Base-by-base conservation (phyloP, 768 basidiomycete genomes). In the Gloeopeniophorella convolvens region DNA sequence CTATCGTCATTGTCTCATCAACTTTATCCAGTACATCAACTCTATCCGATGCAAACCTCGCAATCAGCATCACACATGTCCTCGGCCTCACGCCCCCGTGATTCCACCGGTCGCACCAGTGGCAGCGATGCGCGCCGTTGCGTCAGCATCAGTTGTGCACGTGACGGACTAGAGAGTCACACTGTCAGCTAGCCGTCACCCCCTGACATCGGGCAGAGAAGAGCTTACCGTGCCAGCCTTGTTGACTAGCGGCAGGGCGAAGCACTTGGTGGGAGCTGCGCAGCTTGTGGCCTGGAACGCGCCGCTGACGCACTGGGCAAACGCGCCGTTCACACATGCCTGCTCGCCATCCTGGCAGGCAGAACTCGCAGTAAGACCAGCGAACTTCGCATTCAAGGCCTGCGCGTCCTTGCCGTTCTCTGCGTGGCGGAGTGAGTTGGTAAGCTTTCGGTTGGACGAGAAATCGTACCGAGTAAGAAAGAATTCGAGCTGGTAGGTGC, bases 341-440 rank as follows among this genome's bases (percentile, higher is more conserved):
- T 62, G 50, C 7, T 61, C 60, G 16, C 58, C 48, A 11, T 42
- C 40, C 23, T 35, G 55, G 60, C 65, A 66, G 4, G 62, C 45
- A 6, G 57, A 51, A 55, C 26, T 43, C 0, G 62, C 60, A 24
- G 60, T 63, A 41, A 68, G 61, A 16, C 53, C 33, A 5, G 62
- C 56, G 54, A 66, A 67, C 54, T 66, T 53, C 15, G 64, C 63
- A 58, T 67, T 68, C 32, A 62, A 63, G 31, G 57, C 53, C 59
- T 68, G 66, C 10, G 67, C 67, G 42, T 59, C 62, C 50, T 64
- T 56, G 27, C 62, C 67, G 58, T 68, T 68, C 50, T 64, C 42
- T 44, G 28, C n/a, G n/a, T 15, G 21, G 42, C 16, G 55, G 33
- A 64, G 58, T 40, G 57, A 51, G 54, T 61, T 60, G 48, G 42